phyloP scores from a whole-genome alignment of 345 rosid genomes.

The Turnera subulata region DNA sequence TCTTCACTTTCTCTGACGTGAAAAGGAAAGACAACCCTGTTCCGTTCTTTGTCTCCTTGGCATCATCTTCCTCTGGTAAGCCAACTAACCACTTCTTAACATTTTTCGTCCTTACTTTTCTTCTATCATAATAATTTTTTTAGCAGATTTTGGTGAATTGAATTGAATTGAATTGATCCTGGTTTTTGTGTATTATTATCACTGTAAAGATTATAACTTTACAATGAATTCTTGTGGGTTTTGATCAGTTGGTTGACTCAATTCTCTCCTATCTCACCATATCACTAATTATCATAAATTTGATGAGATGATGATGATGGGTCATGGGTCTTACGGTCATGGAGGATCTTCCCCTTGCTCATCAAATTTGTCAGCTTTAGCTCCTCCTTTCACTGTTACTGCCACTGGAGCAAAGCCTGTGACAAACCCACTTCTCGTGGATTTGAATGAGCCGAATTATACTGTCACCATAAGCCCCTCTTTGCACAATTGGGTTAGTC shows the following conservation, averaged over 20 bases:
- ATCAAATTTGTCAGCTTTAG: slow-evolving; percentile 52
- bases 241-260: slow-evolving; percentile 9
- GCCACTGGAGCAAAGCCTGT: slow-evolving; percentile 27
- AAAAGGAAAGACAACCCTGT: neutral
- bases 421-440: slow-evolving; percentile 25
- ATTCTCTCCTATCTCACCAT: neutral
- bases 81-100: neutral
- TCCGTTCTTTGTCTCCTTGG: neutral
- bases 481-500: slow-evolving; percentile 22
- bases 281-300: neutral
- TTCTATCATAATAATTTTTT: neutral
- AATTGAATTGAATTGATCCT: neutral
- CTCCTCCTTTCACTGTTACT: slow-evolving; percentile 57
- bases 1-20: neutral
- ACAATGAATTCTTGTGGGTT: slow-evolving; percentile 3
- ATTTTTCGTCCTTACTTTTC: neutral
- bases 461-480: slow-evolving; percentile 19
- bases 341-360: slow-evolving; percentile 43
- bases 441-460: slow-evolving; percentile 33
- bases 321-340: slow-evolving; percentile 29
- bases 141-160: neutral
- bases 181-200: neutral
- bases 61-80: slow-evolving; percentile 3
- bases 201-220: neutral
- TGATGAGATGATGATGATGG: slow-evolving; percentile 38